Percentiles rank a stretch among this genome's conserved stretches.
Conservation (phyloP, 108 stramenopile genomes). For the Fragilaria crotonensis region DNA sequence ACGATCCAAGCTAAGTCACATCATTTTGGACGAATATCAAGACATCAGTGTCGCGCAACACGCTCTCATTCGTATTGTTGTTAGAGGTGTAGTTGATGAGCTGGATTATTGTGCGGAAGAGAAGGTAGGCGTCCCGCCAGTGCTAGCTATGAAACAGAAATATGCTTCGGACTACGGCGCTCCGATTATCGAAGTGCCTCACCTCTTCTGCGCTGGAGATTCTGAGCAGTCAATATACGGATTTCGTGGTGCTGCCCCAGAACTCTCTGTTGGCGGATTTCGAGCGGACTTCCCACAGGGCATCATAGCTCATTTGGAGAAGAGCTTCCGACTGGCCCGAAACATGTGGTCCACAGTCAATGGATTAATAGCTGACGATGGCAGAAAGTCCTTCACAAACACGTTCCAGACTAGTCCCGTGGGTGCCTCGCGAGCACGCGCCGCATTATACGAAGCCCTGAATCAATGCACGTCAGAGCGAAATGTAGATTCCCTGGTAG, state of each 20-base stretch:
- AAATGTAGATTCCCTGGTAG: conserved; percentile 2
- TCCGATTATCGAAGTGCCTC: conserved; percentile 28
- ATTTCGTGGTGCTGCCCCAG: conserved; percentile 49
- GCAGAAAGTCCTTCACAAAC: background rate
- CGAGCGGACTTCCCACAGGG: conserved; percentile 50
- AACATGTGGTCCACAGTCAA: conserved; percentile 37
- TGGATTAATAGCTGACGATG: conserved; percentile 21
- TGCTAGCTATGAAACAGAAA: conserved; percentile 8
- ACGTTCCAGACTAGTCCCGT: background rate
- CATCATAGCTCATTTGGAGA: conserved; percentile 33
- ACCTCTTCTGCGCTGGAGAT: conserved; percentile 46
- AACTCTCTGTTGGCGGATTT: conserved; percentile 41
- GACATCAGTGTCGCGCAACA: conserved; percentile 52
- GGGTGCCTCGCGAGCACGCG: background rate
- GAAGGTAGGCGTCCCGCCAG: conserved; percentile 14
- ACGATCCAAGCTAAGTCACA: conserved; percentile 35
- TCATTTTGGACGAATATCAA: conserved; percentile 55
- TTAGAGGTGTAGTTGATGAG: conserved; percentile 28
- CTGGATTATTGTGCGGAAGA: background rate
- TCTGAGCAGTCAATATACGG: conserved; percentile 52
- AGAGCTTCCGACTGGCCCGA: conserved; percentile 40
- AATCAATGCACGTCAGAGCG: background rate
- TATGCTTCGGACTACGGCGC: conserved; percentile 1
- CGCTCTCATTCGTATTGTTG: conserved; percentile 31
- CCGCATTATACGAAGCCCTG: background rate